Conservation (phyloP, 75 land plant genomes). For the Cupressus sempervirens region DNA sequence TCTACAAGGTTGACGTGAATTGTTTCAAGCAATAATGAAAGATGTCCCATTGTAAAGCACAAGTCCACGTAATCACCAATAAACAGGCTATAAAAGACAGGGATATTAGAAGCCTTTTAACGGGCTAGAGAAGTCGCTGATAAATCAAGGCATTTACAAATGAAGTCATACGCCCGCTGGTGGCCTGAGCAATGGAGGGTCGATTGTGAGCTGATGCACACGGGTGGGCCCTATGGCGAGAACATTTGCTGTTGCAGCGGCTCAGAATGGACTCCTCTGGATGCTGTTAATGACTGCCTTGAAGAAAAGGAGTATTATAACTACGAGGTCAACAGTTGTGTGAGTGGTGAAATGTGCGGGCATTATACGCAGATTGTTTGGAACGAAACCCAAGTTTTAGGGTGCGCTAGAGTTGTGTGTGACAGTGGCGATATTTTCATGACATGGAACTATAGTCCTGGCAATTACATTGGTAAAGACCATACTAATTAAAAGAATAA, state of each 20-base stretch:
- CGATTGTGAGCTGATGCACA: conserved; percentile 29
- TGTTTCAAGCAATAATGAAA: too few relatives aligned
- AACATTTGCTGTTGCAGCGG: conserved; percentile 15
- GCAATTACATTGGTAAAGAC: conserved; percentile 29
- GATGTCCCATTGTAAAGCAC: too few relatives aligned
- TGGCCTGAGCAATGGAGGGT: conserved; percentile 19
- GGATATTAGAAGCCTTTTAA: too few relatives aligned
- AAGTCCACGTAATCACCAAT: too few relatives aligned
- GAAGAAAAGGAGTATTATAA: conserved; percentile 27
- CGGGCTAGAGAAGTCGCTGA: too few relatives aligned
- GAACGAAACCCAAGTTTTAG: conserved; percentile 26
- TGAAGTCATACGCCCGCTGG: conserved; percentile 25
- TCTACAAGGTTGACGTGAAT: too few relatives aligned
- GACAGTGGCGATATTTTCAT: conserved; percentile 33
- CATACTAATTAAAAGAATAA: neutral
- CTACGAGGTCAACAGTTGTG: conserved; percentile 25
- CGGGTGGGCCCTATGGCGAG: conserved; percentile 23
- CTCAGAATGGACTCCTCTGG: conserved; percentile 11
- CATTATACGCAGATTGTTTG: conserved; percentile 67
- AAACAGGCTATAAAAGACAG: too few relatives aligned
- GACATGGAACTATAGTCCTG: conserved; percentile 51
- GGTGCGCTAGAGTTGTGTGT: conserved; percentile 44
- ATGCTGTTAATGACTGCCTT: conserved; percentile 32
- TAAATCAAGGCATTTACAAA: too few relatives aligned
- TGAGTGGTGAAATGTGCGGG: conserved; percentile 12